phyloP scores from a whole-genome alignment of 2,329 filamentous ascomycete species.

The Pestalotiopsis sp. region DNA sequence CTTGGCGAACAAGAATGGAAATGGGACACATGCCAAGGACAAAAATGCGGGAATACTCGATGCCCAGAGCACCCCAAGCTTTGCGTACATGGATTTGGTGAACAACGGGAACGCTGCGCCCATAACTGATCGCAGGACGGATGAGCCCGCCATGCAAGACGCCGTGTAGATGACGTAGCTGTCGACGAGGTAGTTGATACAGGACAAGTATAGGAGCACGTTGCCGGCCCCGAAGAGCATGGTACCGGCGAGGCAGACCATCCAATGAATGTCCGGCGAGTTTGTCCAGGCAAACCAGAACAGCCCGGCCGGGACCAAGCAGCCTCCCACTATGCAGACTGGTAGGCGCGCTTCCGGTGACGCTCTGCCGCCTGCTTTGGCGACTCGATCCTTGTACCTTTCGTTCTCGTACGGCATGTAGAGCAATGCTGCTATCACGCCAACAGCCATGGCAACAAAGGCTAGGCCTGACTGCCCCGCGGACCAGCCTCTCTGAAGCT shows the following conservation, averaged over 20 bases:
- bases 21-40: neutral
- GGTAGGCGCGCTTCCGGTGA: conserved; percentile 67
- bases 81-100: neutral
- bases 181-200: conserved; percentile 59
- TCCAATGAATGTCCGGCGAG: conserved; percentile 48
- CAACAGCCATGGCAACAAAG: conserved; percentile 67
- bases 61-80: neutral
- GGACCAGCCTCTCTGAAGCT: conserved; percentile 57
- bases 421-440: conserved; percentile 59
- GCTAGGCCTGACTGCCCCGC: conserved; percentile 60
- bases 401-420: conserved; percentile 42
- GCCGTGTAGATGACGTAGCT: conserved; percentile 60
- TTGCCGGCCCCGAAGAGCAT: conserved; percentile 34
- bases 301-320: conserved; percentile 61
- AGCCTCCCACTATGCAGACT: conserved; percentile 59
- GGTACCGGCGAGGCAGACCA: conserved; percentile 36
- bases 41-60: neutral
- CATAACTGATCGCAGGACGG: conserved; percentile 59
- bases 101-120: conserved; percentile 50
- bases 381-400: conserved; percentile 50
- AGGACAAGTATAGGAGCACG: conserved; percentile 56
- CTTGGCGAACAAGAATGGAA: neutral
- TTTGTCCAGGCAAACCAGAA: conserved; percentile 71
- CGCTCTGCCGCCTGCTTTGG: conserved; percentile 50
- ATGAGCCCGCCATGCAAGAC: conserved; percentile 71